Conservation (phyloP, 345 rosid species). For the Murraya koenigii region DNA sequence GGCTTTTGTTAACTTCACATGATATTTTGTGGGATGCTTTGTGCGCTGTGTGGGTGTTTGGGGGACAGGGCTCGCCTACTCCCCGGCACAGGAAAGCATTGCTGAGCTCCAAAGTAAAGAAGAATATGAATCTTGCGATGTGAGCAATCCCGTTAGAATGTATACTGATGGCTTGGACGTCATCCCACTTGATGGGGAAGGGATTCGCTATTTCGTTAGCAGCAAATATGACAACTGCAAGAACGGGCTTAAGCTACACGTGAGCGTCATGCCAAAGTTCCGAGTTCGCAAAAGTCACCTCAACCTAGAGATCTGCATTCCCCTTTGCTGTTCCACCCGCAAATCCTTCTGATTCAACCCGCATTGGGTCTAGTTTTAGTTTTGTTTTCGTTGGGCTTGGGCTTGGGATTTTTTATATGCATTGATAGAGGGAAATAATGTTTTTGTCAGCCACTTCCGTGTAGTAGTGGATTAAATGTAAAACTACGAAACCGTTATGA, state of each 20-base stretch:
- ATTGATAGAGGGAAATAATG: not conserved
- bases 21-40: not conserved
- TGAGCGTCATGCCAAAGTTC: constrained; percentile 29
- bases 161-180: constrained; percentile 42
- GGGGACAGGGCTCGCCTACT: constrained; percentile 56
- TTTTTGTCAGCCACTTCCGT: not conserved
- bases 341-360: constrained; percentile 35
- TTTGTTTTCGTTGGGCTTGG: constrained; percentile 16
- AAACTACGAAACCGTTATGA: too few relatives aligned
- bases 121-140: constrained; percentile 56
- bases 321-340: constrained; percentile 32
- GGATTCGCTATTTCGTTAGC: constrained; percentile 56
- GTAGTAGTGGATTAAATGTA: too few relatives aligned
- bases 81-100: constrained; percentile 43
- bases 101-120: constrained; percentile 46
- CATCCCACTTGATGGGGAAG: constrained; percentile 38
- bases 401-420: constrained; percentile 15
- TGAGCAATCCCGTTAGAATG: constrained; percentile 47
- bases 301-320: not conserved
- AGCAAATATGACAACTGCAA: constrained; percentile 43
- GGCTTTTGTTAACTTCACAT: not conserved
- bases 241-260: constrained; percentile 57
- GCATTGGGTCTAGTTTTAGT: not conserved
- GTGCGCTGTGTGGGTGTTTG: not conserved
- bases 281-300: not conserved